Percentiles rank a stretch among this genome's conserved stretches.
Evolutionary conservation across 2,329 filamentous ascomycete species (phyloP).

Genomic region (Diplodia corticola): DNA sequence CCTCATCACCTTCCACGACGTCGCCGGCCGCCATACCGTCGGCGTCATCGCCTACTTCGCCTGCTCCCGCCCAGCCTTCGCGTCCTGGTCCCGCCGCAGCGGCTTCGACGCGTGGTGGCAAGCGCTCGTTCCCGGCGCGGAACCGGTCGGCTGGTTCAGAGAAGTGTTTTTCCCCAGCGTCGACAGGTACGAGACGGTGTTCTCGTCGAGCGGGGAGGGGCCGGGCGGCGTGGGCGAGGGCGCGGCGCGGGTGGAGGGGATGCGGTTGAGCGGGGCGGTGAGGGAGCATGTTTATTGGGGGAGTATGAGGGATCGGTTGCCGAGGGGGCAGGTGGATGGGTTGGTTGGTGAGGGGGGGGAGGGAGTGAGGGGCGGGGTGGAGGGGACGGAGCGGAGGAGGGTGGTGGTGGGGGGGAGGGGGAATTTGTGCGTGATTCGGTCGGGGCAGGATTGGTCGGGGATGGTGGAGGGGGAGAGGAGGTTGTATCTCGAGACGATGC

Average conservation of each 20-base stretch:
- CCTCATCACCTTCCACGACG: background rate
- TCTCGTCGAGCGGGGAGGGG: constrained; percentile 40
- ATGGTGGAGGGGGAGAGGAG: constrained; percentile 45
- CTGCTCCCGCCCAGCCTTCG: background rate
- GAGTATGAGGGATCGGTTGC: constrained; percentile 48
- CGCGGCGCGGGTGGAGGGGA: constrained; percentile 43
- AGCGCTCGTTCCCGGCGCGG: constrained; percentile 25
- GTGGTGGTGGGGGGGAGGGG: constrained; percentile 40
- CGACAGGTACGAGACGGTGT: constrained; percentile 49
- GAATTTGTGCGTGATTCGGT: constrained; percentile 49
- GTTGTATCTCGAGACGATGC: constrained; percentile 49
- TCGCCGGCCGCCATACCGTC: background rate
- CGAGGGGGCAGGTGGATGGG: constrained; percentile 41
- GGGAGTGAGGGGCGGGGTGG: background rate
- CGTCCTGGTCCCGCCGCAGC: background rate
- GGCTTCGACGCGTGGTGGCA: background rate
- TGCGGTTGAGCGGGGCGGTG: constrained; percentile 41
- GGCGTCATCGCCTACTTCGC: background rate
- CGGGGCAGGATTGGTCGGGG: constrained; percentile 49
- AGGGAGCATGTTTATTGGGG: constrained; percentile 51
- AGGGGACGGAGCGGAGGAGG: constrained; percentile 25
- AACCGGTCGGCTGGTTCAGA: constrained; percentile 44
- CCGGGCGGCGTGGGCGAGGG: constrained; percentile 42
- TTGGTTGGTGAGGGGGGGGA: constrained; percentile 32
- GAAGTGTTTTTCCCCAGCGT: constrained; percentile 46